Evolutionary conservation across 208 protist species (phyloP), one percentile per base, ranked within the genome.

Genomic region (Angomonas ambiguus): DNA sequence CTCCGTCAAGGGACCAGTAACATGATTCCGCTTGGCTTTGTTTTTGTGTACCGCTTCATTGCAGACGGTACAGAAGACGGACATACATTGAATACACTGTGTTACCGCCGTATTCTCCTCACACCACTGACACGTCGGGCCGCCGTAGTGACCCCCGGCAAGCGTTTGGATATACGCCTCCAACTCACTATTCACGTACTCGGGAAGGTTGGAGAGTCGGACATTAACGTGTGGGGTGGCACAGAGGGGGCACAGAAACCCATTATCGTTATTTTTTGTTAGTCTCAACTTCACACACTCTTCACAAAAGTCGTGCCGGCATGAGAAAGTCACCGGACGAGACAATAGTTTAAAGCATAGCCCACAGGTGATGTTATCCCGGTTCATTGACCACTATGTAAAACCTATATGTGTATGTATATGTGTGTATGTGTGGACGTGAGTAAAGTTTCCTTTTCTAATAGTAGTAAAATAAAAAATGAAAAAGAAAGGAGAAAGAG

Each of bases 101-200:
- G 83, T 32, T 10, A 61, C 69, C 0, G 88, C 83, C 2, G 62
- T 11, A 4, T 60, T 71, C 2, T 72, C 67, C 38, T 94, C 83
- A 62, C 88, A 94, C 88, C 88, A 94, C 67, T 94, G 83, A 62
- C 88, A 94, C 60, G 71, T 49, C 16, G 53, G 70, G 10, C 67
- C 64, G n/a, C 64, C 67, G 53, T 77, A 72, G 0, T 35, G 62
- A 2, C 80, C 88, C 0, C 69, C 57, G 0, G 74, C 63, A 0
- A 88, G 73, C 20, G 58, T 20, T 18, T 81, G 62, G 6, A 94
- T 79, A 65, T 86, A 78, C n/a, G 16, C 69, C 3, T 72, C 80
- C 4, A 88, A 64, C 16, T 71, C 64, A 11, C 51, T 59, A 57
- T 94, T 77, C 6, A 67, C 38, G 56, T 77, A 87, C 24, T 67